Evolutionary conservation across 345 rosid genomes (phyloP), one percentile per base, ranked within the genome.

Genomic region (Populus simonii): DNA sequence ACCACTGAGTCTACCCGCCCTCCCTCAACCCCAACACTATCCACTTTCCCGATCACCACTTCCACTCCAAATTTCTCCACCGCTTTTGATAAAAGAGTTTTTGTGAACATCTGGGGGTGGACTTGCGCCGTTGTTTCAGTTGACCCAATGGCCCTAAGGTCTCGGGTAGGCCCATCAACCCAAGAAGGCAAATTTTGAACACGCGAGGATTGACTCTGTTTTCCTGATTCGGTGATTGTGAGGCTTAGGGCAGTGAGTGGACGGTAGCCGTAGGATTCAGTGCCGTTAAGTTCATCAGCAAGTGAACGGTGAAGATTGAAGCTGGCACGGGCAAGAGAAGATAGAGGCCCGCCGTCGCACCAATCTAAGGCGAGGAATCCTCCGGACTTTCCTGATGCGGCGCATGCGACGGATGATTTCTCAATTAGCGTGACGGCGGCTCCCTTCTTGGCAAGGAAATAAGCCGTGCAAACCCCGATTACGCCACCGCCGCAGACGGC

Each of bases 281-380:
- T 72, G 31, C 98, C 94, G 79, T 89, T 81, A 82, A 94, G 88
- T 80, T 93, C 93, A 61, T 85, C 87, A 6, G 97, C 83, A 66
- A 94, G 93, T 10, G 90, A 87, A 39, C 92, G 88, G 89, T 90
- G 98, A 71, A 94, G 94, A 79, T 87, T 83, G 86, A 92, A 94
- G 90, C 97, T 92, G 63, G 92, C 89, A 1, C 94, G 92, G 1
- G 98, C 98, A 18, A 94, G 87, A 36, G 85, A 57, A 20, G 78
- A 79, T 75, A 91, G 80, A 0, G 94, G 84, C 3, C 92, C 93
- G 18, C 88, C 89, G 80, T 93, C 98, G 76, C 97, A 94, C 98
- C 97, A 92, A 74, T 92, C 98, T 0, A 88, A 75, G 53, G 97
- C 98, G 74, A 94, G 94, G 80, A 92, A 94, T 3, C 98, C 98